Percentiles rank a stretch among this genome's conserved stretches.
phyloP scores from a whole-genome alignment of 164 flowering plant species.

The Tetrastigma voinierianum region DNA sequence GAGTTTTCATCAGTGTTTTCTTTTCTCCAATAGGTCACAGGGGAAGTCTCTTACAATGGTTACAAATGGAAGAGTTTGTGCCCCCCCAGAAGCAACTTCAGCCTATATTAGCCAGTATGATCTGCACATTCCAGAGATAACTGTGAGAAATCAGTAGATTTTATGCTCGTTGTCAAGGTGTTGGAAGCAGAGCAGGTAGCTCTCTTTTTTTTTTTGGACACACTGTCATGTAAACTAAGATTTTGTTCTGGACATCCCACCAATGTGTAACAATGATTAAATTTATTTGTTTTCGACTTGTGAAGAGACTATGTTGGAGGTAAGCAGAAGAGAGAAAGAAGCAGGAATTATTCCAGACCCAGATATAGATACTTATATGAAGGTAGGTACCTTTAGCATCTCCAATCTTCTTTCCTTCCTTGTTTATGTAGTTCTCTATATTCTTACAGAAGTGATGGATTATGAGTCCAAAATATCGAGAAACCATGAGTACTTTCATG shows the following conservation, averaged over 20 bases:
- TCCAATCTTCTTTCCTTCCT: neutral
- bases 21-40: slow-evolving; percentile 23
- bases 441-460: neutral
- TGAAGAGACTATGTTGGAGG: slow-evolving; percentile 59
- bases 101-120: slow-evolving; percentile 47
- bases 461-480: too few relatives aligned
- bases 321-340: slow-evolving; percentile 57
- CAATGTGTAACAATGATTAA: neutral
- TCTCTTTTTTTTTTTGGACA: too few relatives aligned
- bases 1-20: neutral
- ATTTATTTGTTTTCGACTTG: slow-evolving; percentile 4
- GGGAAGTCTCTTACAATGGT: slow-evolving; percentile 44
- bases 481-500: too few relatives aligned
- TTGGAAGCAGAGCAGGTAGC: slow-evolving; percentile 41
- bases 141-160: slow-evolving; percentile 49
- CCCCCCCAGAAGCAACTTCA: slow-evolving; percentile 47
- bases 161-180: slow-evolving; percentile 47
- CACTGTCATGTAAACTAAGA: neutral
- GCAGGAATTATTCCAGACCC: slow-evolving; percentile 70
- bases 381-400: slow-evolving; percentile 53
- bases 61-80: slow-evolving; percentile 33
- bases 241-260: neutral
- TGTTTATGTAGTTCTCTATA: slow-evolving; percentile 3
- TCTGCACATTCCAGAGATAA: slow-evolving; percentile 46
- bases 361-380: slow-evolving; percentile 73